phyloP scores from a whole-genome alignment of 257 asterid species.

The Scutellaria galericulata region DNA sequence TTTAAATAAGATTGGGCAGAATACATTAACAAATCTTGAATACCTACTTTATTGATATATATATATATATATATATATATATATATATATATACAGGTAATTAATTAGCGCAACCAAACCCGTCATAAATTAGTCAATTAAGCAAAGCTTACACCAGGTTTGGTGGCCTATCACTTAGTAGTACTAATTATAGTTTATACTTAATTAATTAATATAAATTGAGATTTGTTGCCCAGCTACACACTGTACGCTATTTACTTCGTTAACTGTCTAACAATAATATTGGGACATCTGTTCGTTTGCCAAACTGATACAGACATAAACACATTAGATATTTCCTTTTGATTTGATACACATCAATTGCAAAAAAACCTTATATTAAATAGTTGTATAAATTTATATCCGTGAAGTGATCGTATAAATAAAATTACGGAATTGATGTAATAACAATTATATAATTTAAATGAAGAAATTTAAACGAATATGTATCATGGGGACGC shows the following conservation, averaged over 20 bases:
- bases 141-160: slow-evolving; percentile 6
- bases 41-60: not conserved
- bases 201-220: not conserved
- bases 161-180: slow-evolving; percentile 21
- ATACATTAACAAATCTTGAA: not conserved
- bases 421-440: too few species aligned
- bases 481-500: too few species aligned
- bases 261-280: not conserved
- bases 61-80: not conserved
- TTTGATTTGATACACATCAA: too few species aligned
- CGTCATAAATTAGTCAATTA: not conserved
- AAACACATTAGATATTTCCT: too few species aligned
- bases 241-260: not conserved
- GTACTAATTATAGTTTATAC: slow-evolving; percentile 7
- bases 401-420: too few species aligned
- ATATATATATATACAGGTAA: not conserved
- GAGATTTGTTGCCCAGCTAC: slow-evolving; percentile 18
- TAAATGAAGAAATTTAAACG: too few species aligned
- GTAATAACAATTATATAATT: too few species aligned
- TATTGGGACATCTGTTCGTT: slow-evolving; percentile 12
- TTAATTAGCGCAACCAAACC: not conserved
- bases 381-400: too few species aligned
- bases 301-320: not conserved
- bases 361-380: too few species aligned
- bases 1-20: too few species aligned